A percentile compares a stretch with the other conserved stretches of the same genome.
Evolutionary conservation across 345 rosid genomes (phyloP).

Genomic region (Arabidopsis arenosa): DNA sequence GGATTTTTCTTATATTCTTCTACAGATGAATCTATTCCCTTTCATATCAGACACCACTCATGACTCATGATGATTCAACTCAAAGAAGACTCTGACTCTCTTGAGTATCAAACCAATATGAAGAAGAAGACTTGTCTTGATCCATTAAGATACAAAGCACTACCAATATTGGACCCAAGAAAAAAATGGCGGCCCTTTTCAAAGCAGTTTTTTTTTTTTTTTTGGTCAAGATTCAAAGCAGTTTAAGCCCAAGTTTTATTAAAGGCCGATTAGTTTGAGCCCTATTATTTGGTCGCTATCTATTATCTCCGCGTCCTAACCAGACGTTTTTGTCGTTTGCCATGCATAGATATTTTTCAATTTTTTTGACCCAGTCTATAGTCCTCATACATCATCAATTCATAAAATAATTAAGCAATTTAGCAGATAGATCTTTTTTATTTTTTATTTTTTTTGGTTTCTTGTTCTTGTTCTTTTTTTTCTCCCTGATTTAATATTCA

Average conservation of each 20-base stretch:
- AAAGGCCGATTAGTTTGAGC: neutral
- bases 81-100: too few species aligned
- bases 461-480: neutral
- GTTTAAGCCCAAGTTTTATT: neutral
- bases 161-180: neutral
- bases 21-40: conserved; percentile 36
- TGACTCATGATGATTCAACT: too few species aligned
- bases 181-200: conserved; percentile 17
- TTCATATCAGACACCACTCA: conserved; percentile 28
- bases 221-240: too few species aligned
- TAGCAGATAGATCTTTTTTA: neutral
- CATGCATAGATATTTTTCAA: neutral
- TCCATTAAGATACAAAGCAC: neutral
- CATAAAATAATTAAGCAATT: neutral
- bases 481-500: neutral
- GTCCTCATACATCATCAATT: neutral
- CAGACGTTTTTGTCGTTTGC: conserved; percentile 2
- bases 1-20: conserved; percentile 22
- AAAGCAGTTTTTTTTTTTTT: too few species aligned
- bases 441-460: neutral
- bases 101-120: too few species aligned
- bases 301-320: conserved; percentile 9
- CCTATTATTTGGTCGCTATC: neutral
- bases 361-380: conserved; percentile 10
- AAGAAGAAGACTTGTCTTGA: neutral